Base-by-base conservation (phyloP, 1,284 basidiomycete species). In the Amylostereum areolatum region DNA sequence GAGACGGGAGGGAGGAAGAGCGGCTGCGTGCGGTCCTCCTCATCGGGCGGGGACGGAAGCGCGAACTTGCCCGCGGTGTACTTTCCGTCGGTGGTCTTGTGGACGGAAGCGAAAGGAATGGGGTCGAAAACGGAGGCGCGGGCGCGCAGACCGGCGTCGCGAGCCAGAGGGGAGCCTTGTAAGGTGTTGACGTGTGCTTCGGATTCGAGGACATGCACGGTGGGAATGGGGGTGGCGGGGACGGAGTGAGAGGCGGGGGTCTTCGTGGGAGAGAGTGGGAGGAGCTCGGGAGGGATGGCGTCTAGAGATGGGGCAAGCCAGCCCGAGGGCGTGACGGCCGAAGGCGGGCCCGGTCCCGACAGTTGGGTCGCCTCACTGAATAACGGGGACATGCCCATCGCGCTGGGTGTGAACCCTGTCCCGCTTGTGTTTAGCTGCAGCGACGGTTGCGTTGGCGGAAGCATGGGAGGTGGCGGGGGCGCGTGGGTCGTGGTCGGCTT, bases 1-100 rank as follows among this genome's bases (percentile, higher is more conserved):
- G 33, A 12, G 43, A 41, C 47, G 48, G 24, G 32, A n/a, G 24
- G 28, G 8, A 10, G 8, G 32, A 57, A 58, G 48, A 66, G 52
- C 6, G 61, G 61, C 39, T 63, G 63, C 11, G 63, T 64, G 45
- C 62, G 59, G 44, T 73, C 72, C 46, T 70, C 66, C 46, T 81
- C 78, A 43, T 75, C 72, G 3, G 78, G 76, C 4, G 83, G 79
- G 50, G 74, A 82, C 2, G 83, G 78, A 40, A 88, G 64, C 4
- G 84, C 77, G 61, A 89, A 91, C 64, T 89, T 90, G 25, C 87
- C 88, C 28, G 72, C 57, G 2, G 75, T 71, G 61, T 91, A 90
- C 64, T 89, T 90, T 8, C 77, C 79, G 60, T 90, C 88, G 4
- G 76, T 69, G 4, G 70, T 51, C 25, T 72, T 69, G 58, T 89